phyloP scores from a whole-genome alignment of 208 protist species.

The Wallacemonas sp. region DNA sequence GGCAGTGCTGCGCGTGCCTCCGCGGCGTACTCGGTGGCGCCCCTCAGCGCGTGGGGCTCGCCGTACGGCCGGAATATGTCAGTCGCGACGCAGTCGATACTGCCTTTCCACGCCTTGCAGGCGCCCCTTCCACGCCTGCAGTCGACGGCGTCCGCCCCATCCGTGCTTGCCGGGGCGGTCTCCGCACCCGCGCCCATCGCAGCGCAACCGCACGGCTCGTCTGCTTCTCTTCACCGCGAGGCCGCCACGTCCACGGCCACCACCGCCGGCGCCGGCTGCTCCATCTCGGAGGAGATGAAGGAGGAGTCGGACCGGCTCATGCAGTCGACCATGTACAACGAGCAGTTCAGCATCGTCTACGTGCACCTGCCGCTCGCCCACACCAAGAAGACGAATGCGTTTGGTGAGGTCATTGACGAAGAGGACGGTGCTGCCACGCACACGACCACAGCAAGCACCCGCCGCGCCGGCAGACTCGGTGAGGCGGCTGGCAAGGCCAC shows the following conservation, averaged over 20 bases:
- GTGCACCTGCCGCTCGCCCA: background rate
- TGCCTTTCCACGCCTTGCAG: background rate
- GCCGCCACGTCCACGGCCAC: background rate
- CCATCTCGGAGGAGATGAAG: background rate
- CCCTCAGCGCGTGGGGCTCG: background rate
- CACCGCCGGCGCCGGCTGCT: background rate
- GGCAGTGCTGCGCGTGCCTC: background rate
- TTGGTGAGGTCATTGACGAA: background rate
- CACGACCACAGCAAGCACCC: background rate
- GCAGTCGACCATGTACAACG: slow-evolving; percentile 8
- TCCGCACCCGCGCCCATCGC: background rate
- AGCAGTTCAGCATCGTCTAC: slow-evolving; percentile 14
- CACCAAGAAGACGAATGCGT: background rate
- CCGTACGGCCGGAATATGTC: background rate
- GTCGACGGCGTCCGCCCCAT: slow-evolving; percentile 3
- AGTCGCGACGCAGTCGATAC: background rate
- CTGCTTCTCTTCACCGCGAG: no score
- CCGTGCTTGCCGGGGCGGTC: background rate
- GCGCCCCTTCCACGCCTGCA: background rate
- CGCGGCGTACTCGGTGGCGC: slow-evolving; percentile 1
- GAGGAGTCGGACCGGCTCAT: background rate
- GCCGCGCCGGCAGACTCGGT: slow-evolving; percentile 1
- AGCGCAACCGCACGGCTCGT: background rate
- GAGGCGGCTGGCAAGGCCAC: background rate
- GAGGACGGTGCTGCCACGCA: background rate